Evolutionary conservation across 495 filamentous ascomycete genomes (phyloP).

Genomic region (Neurospora sp.): DNA sequence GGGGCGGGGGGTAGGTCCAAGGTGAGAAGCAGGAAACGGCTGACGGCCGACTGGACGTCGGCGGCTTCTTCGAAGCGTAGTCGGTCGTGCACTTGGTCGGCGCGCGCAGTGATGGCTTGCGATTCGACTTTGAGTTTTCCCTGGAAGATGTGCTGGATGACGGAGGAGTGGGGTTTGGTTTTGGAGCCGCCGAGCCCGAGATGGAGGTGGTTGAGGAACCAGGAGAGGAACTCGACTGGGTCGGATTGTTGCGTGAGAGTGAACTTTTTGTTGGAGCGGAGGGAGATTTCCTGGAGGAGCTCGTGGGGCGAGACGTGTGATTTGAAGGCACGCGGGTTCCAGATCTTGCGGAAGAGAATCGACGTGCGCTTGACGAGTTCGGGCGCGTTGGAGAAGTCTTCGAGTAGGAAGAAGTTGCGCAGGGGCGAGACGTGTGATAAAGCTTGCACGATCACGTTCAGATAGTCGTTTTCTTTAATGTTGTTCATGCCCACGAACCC

Average conservation of each 20-base stretch:
- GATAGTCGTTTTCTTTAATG: constrained; percentile 98
- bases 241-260: constrained; percentile 87
- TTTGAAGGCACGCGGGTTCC: constrained; percentile 96
- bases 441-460: constrained; percentile 93
- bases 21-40: constrained; percentile 80
- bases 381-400: constrained; percentile 49
- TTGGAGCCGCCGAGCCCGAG: constrained; percentile 83
- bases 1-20: constrained; percentile 87
- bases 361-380: constrained; percentile 69
- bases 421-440: constrained; percentile 83
- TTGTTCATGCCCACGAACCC: constrained; percentile 99
- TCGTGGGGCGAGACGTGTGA: constrained; percentile 96
- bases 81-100: constrained; percentile 68
- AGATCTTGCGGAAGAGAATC: constrained; percentile 90
- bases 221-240: constrained; percentile 90
- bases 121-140: constrained; percentile 85
- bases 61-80: constrained; percentile 89
- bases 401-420: constrained; percentile 86
- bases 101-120: constrained; percentile 86
- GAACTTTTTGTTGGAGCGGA: constrained; percentile 85
- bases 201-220: constrained; percentile 95
- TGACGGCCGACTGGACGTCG: constrained; percentile 62
- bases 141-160: constrained; percentile 88
- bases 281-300: constrained; percentile 84
- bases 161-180: constrained; percentile 68